Conservation (phyloP, 192 early-diverging fungal genomes). For the Umbelopsis sp. region DNA sequence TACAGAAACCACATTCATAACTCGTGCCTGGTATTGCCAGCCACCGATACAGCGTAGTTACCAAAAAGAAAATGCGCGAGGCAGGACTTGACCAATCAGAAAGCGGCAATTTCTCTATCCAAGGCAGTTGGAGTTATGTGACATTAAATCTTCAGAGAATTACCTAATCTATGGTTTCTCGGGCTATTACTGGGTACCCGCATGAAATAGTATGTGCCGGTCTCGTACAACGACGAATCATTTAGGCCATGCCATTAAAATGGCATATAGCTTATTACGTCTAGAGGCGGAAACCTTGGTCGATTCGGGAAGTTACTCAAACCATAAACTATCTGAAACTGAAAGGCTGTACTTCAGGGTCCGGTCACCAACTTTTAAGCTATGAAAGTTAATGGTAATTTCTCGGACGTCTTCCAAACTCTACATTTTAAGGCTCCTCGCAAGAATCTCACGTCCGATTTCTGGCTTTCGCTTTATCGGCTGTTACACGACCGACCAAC, state of each 20-base stretch:
- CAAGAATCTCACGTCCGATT: not conserved
- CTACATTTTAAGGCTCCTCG: not conserved
- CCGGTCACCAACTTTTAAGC: not conserved
- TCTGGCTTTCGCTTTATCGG: not conserved
- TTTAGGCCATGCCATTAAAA: too few species aligned
- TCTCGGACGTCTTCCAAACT: not conserved
- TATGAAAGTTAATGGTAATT: not conserved
- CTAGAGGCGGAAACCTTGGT: not conserved
- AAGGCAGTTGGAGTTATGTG: too few species aligned
- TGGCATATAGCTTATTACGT: not conserved
- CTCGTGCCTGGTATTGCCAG: not conserved
- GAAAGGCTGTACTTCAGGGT: constrained; percentile 11
- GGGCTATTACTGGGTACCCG: too few species aligned
- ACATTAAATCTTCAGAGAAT: not conserved
- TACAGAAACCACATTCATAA: not conserved
- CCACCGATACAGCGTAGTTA: not conserved
- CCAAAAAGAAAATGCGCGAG: too few species aligned
- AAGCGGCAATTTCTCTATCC: too few species aligned
- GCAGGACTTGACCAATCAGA: too few species aligned
- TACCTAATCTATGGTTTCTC: not conserved
- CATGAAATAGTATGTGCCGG: too few species aligned
- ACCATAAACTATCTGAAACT: not conserved
- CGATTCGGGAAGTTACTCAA: not conserved
- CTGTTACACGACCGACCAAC: not conserved
- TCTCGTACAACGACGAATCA: too few species aligned